Conservation (phyloP, 2,329 filamentous ascomycete genomes). For the Trichoderma hamatum region DNA sequence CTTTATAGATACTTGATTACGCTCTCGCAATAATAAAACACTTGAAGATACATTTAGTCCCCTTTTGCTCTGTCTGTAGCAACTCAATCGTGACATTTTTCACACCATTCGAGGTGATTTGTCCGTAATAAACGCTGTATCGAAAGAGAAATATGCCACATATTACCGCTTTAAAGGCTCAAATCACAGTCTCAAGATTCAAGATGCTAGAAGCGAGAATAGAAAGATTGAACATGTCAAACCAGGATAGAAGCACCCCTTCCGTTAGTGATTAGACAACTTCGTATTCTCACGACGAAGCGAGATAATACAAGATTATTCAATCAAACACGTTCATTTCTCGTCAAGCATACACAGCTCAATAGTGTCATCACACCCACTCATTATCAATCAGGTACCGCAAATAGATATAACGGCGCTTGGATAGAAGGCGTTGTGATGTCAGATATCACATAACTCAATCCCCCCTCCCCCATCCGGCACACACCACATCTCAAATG, state of each 20-base stretch:
- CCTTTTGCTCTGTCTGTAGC: neutral
- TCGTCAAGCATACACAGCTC: neutral
- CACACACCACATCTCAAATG: neutral
- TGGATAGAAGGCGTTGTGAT: neutral
- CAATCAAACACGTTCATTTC: neutral
- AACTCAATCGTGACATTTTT: neutral
- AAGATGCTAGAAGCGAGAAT: neutral
- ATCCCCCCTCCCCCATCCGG: neutral
- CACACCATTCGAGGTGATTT: too few species aligned
- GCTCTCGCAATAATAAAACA: neutral
- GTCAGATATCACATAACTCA: neutral
- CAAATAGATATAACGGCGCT: neutral
- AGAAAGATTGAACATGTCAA: neutral
- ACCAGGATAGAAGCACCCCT: neutral
- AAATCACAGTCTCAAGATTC: neutral
- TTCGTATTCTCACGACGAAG: neutral
- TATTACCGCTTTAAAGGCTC: neutral
- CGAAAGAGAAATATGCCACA: neutral
- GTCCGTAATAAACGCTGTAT: neutral
- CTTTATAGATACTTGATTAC: neutral
- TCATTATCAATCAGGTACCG: too few species aligned
- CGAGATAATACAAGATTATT: neutral
- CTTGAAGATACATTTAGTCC: neutral
- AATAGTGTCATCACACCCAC: neutral
- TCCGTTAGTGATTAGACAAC: neutral